A percentile compares a stretch with the other conserved stretches of the same genome.
Evolutionary conservation across 495 filamentous ascomycete genomes (phyloP).

Genomic region (Hyaloscypha hepaticicola): DNA sequence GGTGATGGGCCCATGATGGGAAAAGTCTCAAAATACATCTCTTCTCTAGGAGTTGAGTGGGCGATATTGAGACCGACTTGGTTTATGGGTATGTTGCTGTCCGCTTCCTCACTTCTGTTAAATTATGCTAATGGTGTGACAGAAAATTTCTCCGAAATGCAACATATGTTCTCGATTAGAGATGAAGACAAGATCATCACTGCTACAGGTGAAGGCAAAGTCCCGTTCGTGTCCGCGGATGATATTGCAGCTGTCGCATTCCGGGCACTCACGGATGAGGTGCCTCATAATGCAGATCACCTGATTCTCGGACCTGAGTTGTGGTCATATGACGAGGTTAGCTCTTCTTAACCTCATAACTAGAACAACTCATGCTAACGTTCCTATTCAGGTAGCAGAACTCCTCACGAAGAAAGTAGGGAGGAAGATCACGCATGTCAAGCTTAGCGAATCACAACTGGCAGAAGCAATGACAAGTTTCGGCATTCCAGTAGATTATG

Average conservation of each 20-base stretch:
- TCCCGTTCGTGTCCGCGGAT: slow-evolving; percentile 46
- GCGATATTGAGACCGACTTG: slow-evolving; percentile 27
- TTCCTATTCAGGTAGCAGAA: slow-evolving; percentile 38
- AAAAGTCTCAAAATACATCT: slow-evolving; percentile 40
- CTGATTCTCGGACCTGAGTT: slow-evolving; percentile 47
- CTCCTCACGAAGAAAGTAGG: slow-evolving; percentile 41
- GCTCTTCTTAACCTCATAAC: slow-evolving; percentile 9
- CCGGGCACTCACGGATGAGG: slow-evolving; percentile 39
- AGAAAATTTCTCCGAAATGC: slow-evolving; percentile 35
- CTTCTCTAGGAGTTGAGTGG: slow-evolving; percentile 40
- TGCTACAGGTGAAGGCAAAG: slow-evolving; percentile 42
- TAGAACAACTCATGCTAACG: neutral
- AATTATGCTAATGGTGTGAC: slow-evolving; percentile 33
- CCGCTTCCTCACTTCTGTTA: neutral
- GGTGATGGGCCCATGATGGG: slow-evolving; percentile 41
- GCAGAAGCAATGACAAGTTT: slow-evolving; percentile 19
- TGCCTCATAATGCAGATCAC: slow-evolving; percentile 45
- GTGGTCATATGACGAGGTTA: slow-evolving; percentile 46
- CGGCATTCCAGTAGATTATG: slow-evolving; percentile 27
- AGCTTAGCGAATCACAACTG: slow-evolving; percentile 37
- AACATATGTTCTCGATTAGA: slow-evolving; percentile 35
- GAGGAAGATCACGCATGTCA: slow-evolving; percentile 44
- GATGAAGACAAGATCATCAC: slow-evolving; percentile 46
- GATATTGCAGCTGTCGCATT: slow-evolving; percentile 51
- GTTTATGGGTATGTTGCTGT: slow-evolving; percentile 31